Evolutionary conservation across 2,329 filamentous ascomycete genomes (phyloP).

Genomic region (Xylaria sp.): DNA sequence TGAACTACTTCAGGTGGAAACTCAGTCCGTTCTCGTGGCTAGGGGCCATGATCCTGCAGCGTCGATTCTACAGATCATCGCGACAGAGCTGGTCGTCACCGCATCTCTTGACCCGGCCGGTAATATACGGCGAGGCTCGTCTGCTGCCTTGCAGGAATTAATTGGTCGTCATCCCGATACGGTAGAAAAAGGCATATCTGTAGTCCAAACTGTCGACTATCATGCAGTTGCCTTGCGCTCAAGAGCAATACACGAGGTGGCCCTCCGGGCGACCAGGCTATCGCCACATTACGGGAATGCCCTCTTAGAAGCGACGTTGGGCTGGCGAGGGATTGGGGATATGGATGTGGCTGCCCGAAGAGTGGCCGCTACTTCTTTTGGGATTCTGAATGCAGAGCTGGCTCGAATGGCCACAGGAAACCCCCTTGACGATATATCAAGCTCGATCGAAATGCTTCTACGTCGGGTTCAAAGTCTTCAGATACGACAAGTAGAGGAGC

Average conservation of each 20-base stretch:
- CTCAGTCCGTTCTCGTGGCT: conserved; percentile 57
- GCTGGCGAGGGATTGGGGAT: conserved; percentile 90
- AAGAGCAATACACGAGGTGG: conserved; percentile 82
- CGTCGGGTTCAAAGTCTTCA: conserved; percentile 59
- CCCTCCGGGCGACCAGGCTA: conserved; percentile 74
- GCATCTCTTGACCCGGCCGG: conserved; percentile 90
- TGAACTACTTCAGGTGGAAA: conserved; percentile 75
- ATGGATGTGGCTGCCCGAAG: conserved; percentile 78
- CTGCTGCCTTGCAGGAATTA: conserved; percentile 92
- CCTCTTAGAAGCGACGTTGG: conserved; percentile 75
- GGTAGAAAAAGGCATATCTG: conserved; percentile 80
- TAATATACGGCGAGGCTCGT: conserved; percentile 92
- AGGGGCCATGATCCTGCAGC: conserved; percentile 51
- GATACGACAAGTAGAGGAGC: conserved; percentile 72
- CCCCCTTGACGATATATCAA: conserved; percentile 47
- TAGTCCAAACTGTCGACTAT: conserved; percentile 93
- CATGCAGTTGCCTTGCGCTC: conserved; percentile 90
- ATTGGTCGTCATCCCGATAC: conserved; percentile 92
- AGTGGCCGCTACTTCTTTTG: conserved; percentile 76
- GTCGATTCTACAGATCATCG: conserved; percentile 79
- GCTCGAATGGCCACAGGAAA: conserved; percentile 44
- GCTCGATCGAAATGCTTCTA: conserved; percentile 57
- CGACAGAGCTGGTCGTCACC: conserved; percentile 81
- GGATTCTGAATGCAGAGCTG: conserved; percentile 62
- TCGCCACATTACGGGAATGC: conserved; percentile 75